A percentile compares a stretch with the other conserved stretches of the same genome.
Evolutionary conservation across 129 eudicot genomes (phyloP).

Genomic region (Lactuca saligna): DNA sequence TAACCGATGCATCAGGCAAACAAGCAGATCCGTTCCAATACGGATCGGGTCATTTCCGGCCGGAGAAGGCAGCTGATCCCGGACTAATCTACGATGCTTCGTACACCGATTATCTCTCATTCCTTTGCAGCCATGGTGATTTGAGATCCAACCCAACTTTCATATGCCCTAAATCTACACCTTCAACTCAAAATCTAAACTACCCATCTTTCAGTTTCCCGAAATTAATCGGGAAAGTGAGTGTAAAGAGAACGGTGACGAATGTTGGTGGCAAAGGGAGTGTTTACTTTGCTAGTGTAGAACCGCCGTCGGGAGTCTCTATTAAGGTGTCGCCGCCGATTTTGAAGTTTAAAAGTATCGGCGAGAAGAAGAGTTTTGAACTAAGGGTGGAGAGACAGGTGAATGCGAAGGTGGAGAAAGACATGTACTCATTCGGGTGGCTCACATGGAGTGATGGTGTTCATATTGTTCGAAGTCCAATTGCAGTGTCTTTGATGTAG

Average conservation of each 20-base stretch:
- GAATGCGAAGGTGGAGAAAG: constrained; percentile 4
- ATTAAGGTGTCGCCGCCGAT: constrained; percentile 61
- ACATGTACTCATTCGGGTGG: constrained; percentile 68
- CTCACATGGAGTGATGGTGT: constrained; percentile 65
- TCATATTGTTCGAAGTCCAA: constrained; percentile 78
- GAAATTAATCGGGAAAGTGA: constrained; percentile 46
- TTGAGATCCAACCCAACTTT: constrained; percentile 32
- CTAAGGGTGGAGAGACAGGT: constrained; percentile 46
- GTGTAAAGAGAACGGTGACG: constrained; percentile 60
- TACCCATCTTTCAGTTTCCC: constrained; percentile 81
- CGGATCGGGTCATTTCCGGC: constrained; percentile 87
- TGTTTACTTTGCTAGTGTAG: constrained; percentile 57
- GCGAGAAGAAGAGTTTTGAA: constrained; percentile 62
- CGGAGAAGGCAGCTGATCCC: constrained; percentile 85
- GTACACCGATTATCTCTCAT: constrained; percentile 64
- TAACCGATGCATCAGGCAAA: constrained; percentile 67
- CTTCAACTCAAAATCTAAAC: constrained; percentile 52
- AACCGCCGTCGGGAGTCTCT: constrained; percentile 62
- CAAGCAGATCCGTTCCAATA: constrained; percentile 81
- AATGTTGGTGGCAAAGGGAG: constrained; percentile 67
- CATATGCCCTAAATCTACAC: constrained; percentile 58
- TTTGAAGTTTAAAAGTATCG: constrained; percentile 47
- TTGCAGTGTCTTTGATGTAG: constrained; percentile 64
- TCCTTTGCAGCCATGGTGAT: constrained; percentile 52
- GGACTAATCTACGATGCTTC: constrained; percentile 90